phyloP scores from a whole-genome alignment of 1,284 basidiomycete species.

The Calocybe gambosa region DNA sequence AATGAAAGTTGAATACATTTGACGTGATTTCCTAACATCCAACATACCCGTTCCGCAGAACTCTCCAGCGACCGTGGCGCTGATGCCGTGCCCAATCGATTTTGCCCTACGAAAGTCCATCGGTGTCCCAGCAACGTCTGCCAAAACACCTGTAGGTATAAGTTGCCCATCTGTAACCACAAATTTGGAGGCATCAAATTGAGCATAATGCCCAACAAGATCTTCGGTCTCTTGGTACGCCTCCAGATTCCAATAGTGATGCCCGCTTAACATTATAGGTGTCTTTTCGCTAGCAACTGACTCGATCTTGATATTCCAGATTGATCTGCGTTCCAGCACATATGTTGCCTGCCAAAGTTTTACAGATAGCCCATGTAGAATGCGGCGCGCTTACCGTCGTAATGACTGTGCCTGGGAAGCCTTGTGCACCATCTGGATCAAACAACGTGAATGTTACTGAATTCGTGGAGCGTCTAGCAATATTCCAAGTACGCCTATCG shows the following conservation, averaged over 20 bases:
- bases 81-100: conserved; percentile 33
- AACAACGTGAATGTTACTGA: conserved; percentile 35
- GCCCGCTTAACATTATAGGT: conserved; percentile 41
- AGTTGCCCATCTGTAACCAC: conserved; percentile 38
- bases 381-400: conserved; percentile 23
- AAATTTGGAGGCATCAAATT: conserved; percentile 32
- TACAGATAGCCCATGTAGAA: not conserved
- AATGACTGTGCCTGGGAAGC: conserved; percentile 39
- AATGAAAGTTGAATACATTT: not conserved
- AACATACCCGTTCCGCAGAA: conserved; percentile 38
- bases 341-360: conserved; percentile 27
- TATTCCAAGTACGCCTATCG: conserved; percentile 34
- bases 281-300: conserved; percentile 34
- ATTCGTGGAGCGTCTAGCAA: conserved; percentile 23
- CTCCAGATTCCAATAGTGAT: conserved; percentile 44
- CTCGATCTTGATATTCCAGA: conserved; percentile 37
- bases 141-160: conserved; percentile 39
- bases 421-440: conserved; percentile 38
- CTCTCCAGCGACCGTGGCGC: conserved; percentile 27
- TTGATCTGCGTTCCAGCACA: conserved; percentile 29
- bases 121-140: conserved; percentile 31
- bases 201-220: conserved; percentile 33
- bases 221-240: conserved; percentile 39
- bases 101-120: conserved; percentile 40
- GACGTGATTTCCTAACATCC: not conserved